Evolutionary conservation across 352 stramenopile species (phyloP).

Genomic region (Phytopythium aichiense): DNA sequence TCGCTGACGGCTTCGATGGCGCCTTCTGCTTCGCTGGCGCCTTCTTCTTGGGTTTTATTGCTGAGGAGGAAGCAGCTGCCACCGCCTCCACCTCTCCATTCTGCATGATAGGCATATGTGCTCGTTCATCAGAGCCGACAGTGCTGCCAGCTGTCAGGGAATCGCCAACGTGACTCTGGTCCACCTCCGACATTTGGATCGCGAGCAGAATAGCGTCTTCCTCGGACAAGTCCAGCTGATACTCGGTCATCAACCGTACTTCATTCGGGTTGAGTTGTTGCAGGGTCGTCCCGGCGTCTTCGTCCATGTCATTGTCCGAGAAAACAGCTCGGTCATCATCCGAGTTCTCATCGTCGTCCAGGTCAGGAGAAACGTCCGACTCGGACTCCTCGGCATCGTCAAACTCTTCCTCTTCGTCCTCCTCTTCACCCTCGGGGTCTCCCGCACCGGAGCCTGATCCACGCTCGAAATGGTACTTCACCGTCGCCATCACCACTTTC

Average conservation of each 20-base stretch:
- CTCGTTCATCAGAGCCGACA: not conserved
- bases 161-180: conserved; percentile 9
- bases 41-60: conserved; percentile 2
- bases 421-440: conserved; percentile 34
- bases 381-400: conserved; percentile 48
- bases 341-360: conserved; percentile 54
- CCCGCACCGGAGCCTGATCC: conserved; percentile 6
- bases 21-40: not conserved
- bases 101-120: not conserved
- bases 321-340: conserved; percentile 48
- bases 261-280: conserved; percentile 28
- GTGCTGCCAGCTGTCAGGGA: not conserved
- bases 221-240: conserved; percentile 69
- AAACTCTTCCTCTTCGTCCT: conserved; percentile 34
- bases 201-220: conserved; percentile 65
- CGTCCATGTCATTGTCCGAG: conserved; percentile 29
- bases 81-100: not conserved
- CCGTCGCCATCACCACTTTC: too few species aligned
- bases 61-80: not conserved
- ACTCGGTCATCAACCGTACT: conserved; percentile 47
- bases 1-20: not conserved
- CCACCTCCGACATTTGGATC: conserved; percentile 51
- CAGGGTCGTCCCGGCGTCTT: conserved; percentile 18
- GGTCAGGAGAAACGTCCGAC: conserved; percentile 35
- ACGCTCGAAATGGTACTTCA: not conserved